These are phyloP conservation scores for Tetracentron sinense DNA, from an alignment of 164 flowering plant species.

Conservation along the genomic window DNA sequence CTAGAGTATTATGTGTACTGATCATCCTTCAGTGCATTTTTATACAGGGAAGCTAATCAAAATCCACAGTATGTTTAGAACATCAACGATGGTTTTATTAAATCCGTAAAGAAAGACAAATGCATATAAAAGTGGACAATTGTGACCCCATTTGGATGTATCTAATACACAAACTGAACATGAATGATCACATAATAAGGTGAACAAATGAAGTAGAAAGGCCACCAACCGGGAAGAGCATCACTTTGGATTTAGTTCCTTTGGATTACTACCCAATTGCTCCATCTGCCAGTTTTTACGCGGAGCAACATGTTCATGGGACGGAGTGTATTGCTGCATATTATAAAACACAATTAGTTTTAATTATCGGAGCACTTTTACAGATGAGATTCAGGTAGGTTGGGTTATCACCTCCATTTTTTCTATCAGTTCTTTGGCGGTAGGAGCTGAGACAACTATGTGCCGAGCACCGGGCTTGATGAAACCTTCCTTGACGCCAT, in stretches of 20 bases:
- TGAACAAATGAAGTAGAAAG: conserved; percentile 7
- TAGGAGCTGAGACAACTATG: conserved; percentile 78
- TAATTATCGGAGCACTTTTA: too few relatives aligned
- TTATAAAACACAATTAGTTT: too few relatives aligned
- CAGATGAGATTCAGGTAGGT: too few relatives aligned
- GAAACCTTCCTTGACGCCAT: conserved; percentile 85
- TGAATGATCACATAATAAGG: conserved; percentile 23
- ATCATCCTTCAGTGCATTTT: too few relatives aligned
- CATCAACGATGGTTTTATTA: conserved; percentile 5
- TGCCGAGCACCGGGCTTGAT: conserved; percentile 77
- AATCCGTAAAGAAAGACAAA: conserved; percentile 4
- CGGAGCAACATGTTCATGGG: conserved; percentile 61
- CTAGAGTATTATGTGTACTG: too few relatives aligned
- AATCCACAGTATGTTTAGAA: conserved; percentile 16
- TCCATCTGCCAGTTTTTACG: conserved; percentile 74
- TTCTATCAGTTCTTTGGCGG: conserved; percentile 64
- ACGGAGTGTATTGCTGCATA: conserved; percentile 72
- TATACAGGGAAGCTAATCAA: too few relatives aligned
- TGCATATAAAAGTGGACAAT: conserved; percentile 14
- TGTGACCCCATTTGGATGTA: conserved; percentile 23
- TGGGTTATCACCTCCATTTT: conserved; percentile 65
- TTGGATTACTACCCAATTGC: conserved; percentile 49
- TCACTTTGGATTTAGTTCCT: conserved; percentile 28
- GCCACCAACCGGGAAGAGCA: conserved; percentile 15
- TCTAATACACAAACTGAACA: conserved; percentile 18